Conservation (phyloP, 2,329 filamentous ascomycete genomes). For the Spiromastix sp. region DNA sequence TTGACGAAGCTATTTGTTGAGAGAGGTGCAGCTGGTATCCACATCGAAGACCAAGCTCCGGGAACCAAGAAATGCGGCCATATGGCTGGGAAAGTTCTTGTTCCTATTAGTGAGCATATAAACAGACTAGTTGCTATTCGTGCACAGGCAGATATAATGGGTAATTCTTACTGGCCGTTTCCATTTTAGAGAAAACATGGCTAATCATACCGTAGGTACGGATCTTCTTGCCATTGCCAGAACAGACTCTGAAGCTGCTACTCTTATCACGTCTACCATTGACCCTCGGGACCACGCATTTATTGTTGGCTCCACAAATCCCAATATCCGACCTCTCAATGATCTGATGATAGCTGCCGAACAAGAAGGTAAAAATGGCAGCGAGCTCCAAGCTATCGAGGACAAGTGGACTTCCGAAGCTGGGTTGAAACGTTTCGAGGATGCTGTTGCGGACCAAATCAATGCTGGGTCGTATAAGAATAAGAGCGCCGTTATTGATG, state of each 20-base stretch:
- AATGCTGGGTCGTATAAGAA: constrained; percentile 52
- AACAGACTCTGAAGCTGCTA: constrained; percentile 95
- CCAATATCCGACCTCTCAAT: constrained; percentile 69
- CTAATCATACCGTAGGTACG: constrained; percentile 44
- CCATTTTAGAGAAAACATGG: too few species aligned
- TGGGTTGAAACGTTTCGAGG: constrained; percentile 76
- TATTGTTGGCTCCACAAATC: constrained; percentile 83
- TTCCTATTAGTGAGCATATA: constrained; percentile 95
- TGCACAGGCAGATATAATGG: constrained; percentile 98
- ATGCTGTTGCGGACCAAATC: constrained; percentile 78
- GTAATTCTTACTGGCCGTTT: constrained; percentile 41
- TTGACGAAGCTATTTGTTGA: constrained; percentile 96
- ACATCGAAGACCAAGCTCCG: constrained; percentile 96
- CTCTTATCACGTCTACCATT: constrained; percentile 91
- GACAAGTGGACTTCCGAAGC: constrained; percentile 76
- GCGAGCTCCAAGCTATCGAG: constrained; percentile 79
- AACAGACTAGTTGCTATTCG: constrained; percentile 94
- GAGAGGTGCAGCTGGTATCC: constrained; percentile 91
- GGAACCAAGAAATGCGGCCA: constrained; percentile 99
- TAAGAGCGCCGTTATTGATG: constrained; percentile 55
- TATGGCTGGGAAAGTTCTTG: constrained; percentile 97
- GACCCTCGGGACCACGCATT: constrained; percentile 92
- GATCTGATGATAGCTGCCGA: constrained; percentile 88
- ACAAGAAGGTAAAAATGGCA: constrained; percentile 66
- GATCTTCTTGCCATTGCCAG: constrained; percentile 86